Evolutionary conservation across 176 grass and related monocot genomes (phyloP).

Genomic region (Triticum turgidum): DNA sequence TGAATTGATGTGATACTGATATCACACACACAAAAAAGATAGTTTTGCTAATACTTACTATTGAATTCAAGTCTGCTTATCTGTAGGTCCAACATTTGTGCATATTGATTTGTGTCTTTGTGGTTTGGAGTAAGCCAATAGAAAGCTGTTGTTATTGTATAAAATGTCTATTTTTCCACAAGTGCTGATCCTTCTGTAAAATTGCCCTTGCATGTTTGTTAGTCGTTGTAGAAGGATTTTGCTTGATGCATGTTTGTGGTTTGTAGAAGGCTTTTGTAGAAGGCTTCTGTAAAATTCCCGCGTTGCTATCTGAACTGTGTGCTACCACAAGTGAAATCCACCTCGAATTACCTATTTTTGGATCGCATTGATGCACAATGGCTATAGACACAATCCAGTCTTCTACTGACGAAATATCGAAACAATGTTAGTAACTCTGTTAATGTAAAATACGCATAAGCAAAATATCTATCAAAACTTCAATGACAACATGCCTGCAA

Average conservation of each 20-base stretch:
- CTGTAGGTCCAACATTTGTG: not conserved
- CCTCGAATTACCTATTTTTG: slow-evolving; percentile 80
- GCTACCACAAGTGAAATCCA: not conserved
- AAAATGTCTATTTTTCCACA: not conserved
- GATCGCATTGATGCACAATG: too few relatives aligned
- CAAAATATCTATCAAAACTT: too few relatives aligned
- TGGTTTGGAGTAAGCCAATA: not conserved
- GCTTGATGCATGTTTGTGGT: not conserved
- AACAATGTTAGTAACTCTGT: too few relatives aligned
- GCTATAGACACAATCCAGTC: too few relatives aligned
- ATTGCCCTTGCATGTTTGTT: not conserved
- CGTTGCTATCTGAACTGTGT: too few relatives aligned
- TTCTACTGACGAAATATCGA: too few relatives aligned
- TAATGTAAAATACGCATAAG: too few relatives aligned
- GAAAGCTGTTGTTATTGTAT: not conserved
- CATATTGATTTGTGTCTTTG: not conserved
- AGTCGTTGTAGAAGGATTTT: not conserved
- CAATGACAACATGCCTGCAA: too few relatives aligned
- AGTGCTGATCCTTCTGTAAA: not conserved
- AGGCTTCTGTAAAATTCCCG: too few relatives aligned
- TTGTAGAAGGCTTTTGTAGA: too few relatives aligned
- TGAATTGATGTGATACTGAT: too few relatives aligned
- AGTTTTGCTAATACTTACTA: not conserved
- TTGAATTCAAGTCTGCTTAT: not conserved
- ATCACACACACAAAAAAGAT: not conserved